These are phyloP conservation scores for Moniliella sp. DNA, from an alignment of 1,284 basidiomycete species.

Conservation along the genomic window DNA sequence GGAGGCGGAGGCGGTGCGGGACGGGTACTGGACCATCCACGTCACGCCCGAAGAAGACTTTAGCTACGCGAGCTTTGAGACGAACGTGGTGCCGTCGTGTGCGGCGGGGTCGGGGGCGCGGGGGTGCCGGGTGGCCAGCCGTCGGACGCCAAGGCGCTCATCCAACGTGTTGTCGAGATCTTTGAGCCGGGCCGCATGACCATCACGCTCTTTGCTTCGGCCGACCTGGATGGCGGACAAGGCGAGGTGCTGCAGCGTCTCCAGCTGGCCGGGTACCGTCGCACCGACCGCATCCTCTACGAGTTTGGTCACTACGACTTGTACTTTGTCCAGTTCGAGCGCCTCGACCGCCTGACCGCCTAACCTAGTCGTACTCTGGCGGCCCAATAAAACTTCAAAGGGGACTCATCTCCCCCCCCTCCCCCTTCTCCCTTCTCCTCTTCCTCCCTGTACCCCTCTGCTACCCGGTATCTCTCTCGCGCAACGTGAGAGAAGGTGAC, in stretches of 20 bases:
- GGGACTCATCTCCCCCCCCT: too few species aligned
- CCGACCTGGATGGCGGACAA: conserved; percentile 35
- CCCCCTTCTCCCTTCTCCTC: too few species aligned
- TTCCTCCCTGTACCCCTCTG: too few species aligned
- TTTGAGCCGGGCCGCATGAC: conserved; percentile 73
- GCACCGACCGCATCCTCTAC: conserved; percentile 92
- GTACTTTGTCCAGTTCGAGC: conserved; percentile 41
- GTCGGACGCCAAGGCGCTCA: conserved; percentile 45
- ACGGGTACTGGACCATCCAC: conserved; percentile 77
- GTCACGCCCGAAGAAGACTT: conserved; percentile 92
- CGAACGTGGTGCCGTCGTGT: conserved; percentile 49
- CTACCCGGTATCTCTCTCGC: too few species aligned
- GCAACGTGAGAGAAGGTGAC: too few species aligned
- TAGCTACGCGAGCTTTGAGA: conserved; percentile 95
- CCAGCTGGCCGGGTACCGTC: conserved; percentile 34
- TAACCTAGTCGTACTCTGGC: too few species aligned
- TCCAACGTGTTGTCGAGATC: conserved; percentile 68
- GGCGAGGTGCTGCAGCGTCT: conserved; percentile 22
- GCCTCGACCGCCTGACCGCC: not conserved
- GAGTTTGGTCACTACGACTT: conserved; percentile 88
- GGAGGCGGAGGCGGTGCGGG: conserved; percentile 4
- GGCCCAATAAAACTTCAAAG: too few species aligned
- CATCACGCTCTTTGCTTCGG: conserved; percentile 73
- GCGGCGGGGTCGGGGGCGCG: not conserved
- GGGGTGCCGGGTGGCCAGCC: conserved; percentile 3